These are phyloP conservation scores for Boletus rex-veris DNA, from an alignment of 768 basidiomycete species.

Conservation along the genomic window DNA sequence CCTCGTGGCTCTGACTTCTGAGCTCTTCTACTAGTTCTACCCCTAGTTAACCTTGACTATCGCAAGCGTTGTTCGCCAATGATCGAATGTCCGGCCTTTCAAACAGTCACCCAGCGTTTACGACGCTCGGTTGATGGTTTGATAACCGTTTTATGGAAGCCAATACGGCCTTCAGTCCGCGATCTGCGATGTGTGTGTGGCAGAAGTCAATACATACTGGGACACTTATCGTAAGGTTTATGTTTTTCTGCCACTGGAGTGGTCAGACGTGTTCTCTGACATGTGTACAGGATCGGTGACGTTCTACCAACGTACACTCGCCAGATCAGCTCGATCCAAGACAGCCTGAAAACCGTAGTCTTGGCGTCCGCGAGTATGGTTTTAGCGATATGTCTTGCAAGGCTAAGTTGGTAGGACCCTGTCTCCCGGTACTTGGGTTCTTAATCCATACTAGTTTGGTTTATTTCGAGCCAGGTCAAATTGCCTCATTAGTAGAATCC, in stretches of 20 bases:
- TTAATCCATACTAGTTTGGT: not conserved
- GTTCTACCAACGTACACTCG: slow-evolving; percentile 2
- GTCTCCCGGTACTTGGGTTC: not conserved
- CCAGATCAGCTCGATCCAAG: not conserved
- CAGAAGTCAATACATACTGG: too few relatives aligned
- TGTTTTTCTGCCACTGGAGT: not conserved
- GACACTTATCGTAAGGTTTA: not conserved
- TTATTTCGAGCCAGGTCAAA: not conserved
- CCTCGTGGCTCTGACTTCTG: not conserved
- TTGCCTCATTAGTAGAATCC: not conserved
- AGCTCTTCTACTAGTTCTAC: not conserved
- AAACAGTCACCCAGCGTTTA: not conserved
- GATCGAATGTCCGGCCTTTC: not conserved
- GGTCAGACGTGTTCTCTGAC: slow-evolving; percentile 2
- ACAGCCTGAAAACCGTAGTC: not conserved
- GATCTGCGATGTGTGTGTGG: not conserved
- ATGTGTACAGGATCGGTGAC: not conserved
- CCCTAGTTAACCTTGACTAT: not conserved
- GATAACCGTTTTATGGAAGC: slow-evolving; percentile 6
- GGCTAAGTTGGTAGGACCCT: not conserved
- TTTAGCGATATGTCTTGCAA: not conserved
- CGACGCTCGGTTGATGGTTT: slow-evolving; percentile 6
- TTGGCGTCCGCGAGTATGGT: not conserved
- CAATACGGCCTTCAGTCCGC: not conserved
- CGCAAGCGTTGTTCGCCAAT: not conserved